Base-by-base conservation (phyloP, 345 rosid species). In the Euclidium syriacum region DNA sequence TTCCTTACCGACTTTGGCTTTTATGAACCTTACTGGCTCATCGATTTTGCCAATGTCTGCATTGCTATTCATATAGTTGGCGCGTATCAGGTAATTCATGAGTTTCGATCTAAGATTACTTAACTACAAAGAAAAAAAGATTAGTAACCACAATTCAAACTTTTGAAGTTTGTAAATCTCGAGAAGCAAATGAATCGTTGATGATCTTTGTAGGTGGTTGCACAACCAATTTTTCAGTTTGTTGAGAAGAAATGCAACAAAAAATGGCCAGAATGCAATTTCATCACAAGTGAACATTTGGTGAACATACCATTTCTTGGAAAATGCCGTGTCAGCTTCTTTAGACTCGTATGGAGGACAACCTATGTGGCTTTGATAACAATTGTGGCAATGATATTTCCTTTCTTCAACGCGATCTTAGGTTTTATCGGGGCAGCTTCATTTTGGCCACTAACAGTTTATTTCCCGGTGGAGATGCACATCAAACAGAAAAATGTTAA, bases 1-100 rank as follows among this genome's bases (percentile, higher is more conserved):
- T 81, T 92, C 78, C 90, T 92, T 38, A 88, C 98, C 1, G 98
- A 90, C 1, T 85, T 85, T 10, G 98, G 94, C 6, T 92, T 89
- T 77, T 85, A 77, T 30, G 94, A 89, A 25, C 98, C 98, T 6
- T 92, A 69, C 40, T 87, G 94, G 98, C 75, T 92, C 22, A 29
- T 89, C 2, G 98, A 92, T 68, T 25, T 92, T 0, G 98, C 96
- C 27, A 92, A 92, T 43, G 70, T 82, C 35, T 89, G 91, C 82
- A 85, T 92, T 4, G 96, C 85, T 7, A 1, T 85, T 62, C 98
- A 92, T 67, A 82, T 92, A 0, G 47, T 89, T 0, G 88, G 98
- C 29, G 96, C 95, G 15, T 92, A 89, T 67, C 98, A 89, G 86
- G 96, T 89, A 65, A 50, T 5, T 30, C 27, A 84, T 73, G 87